Conservation (phyloP, 1,284 basidiomycete genomes). For the Earliella scabrosa region DNA sequence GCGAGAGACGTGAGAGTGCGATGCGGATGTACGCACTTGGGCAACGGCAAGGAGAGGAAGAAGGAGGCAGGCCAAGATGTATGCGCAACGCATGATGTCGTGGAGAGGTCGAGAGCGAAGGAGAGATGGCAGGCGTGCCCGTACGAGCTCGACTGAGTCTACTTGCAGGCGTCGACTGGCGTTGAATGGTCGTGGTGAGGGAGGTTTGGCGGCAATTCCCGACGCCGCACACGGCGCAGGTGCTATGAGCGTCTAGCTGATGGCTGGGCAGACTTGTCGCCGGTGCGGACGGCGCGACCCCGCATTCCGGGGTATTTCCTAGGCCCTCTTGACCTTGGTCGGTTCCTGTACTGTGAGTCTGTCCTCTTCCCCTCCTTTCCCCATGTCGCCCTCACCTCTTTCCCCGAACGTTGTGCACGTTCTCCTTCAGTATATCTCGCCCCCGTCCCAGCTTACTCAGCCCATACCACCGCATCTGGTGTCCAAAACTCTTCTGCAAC, state of each 20-base stretch:
- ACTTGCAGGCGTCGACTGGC: too few relatives aligned
- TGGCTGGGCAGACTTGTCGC: too few relatives aligned
- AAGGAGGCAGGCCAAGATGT: conserved; percentile 33
- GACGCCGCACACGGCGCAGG: too few relatives aligned
- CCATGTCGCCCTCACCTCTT: conserved; percentile 42
- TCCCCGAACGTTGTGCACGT: conserved; percentile 45
- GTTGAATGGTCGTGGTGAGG: conserved; percentile 1
- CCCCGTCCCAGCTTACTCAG: conserved; percentile 49
- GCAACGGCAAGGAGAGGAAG: conserved; percentile 39
- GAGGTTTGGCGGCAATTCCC: conserved; percentile 6
- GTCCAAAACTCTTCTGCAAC: conserved; percentile 60
- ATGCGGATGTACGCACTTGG: conserved; percentile 35
- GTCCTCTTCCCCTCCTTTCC: conserved; percentile 8
- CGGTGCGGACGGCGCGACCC: conserved; percentile 5
- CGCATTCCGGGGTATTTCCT: conserved; percentile 17
- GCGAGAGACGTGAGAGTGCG: conserved; percentile 3
- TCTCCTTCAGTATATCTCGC: conserved; percentile 63
- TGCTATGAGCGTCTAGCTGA: too few relatives aligned
- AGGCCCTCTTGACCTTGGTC: conserved; percentile 5
- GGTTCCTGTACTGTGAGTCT: conserved; percentile 13
- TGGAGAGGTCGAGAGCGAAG: conserved; percentile 6
- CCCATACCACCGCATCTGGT: conserved; percentile 64
- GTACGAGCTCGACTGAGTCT: too few relatives aligned
- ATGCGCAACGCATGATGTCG: conserved; percentile 31
- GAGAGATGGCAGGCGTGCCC: conserved; percentile 20